Evolutionary conservation across 495 filamentous ascomycete species (phyloP).

Genomic region (Chaetomidium leptoderma): DNA sequence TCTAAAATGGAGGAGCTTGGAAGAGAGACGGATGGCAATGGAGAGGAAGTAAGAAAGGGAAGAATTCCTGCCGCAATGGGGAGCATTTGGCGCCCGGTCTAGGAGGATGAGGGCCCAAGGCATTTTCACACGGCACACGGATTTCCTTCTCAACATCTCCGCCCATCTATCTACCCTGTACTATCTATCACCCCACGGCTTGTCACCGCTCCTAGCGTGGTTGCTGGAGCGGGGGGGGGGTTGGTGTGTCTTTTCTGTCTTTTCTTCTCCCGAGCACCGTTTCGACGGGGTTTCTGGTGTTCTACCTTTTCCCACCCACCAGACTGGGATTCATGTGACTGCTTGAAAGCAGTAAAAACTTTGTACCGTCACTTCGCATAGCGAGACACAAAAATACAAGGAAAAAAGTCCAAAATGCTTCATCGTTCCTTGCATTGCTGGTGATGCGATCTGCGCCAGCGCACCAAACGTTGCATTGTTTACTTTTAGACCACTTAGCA

Average conservation of each 20-base stretch:
- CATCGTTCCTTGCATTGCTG: background rate
- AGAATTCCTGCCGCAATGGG: background rate
- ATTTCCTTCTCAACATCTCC: background rate
- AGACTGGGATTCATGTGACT: background rate
- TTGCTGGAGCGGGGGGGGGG: background rate
- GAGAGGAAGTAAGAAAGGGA: slow-evolving; percentile 4
- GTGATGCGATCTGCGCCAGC: background rate
- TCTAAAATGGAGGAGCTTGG: background rate
- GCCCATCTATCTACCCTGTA: slow-evolving; percentile 13
- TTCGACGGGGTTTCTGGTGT: background rate
- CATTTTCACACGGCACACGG: background rate
- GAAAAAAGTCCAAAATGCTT: slow-evolving; percentile 5
- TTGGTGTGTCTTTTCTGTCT: background rate
- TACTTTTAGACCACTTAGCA: background rate
- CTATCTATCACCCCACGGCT: background rate
- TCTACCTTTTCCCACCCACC: background rate
- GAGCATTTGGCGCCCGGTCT: background rate
- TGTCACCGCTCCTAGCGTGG: background rate
- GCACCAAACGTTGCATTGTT: background rate
- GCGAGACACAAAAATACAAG: background rate
- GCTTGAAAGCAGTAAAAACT: background rate
- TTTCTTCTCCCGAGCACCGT: background rate
- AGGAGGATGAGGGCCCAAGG: background rate
- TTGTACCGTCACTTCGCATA: background rate
- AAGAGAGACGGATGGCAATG: slow-evolving; percentile 8